A percentile compares a stretch with the other conserved stretches of the same genome.
Conservation (phyloP, 2,329 filamentous ascomycete species). For the Cercospora canescens region DNA sequence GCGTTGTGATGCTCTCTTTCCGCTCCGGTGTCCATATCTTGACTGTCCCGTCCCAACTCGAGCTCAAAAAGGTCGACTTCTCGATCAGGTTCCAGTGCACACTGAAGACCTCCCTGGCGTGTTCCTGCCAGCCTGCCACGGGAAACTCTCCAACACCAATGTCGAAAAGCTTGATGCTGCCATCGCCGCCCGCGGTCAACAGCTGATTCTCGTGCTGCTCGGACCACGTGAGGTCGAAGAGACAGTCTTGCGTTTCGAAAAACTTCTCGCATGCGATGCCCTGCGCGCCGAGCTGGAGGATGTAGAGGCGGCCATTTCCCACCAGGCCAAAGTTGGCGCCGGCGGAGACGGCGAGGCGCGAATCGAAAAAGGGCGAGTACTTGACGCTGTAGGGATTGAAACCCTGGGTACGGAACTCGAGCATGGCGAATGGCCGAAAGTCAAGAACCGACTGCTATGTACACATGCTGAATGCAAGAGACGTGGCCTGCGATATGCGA, state of each 20-base stretch:
- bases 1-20: constrained; percentile 69
- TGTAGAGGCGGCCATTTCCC: constrained; percentile 87
- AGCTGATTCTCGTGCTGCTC: constrained; percentile 96
- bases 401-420: constrained; percentile 90
- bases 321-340: constrained; percentile 97
- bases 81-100: constrained; percentile 89
- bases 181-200: constrained; percentile 85
- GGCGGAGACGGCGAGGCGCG: constrained; percentile 82
- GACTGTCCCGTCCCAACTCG: constrained; percentile 93
- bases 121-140: constrained; percentile 88
- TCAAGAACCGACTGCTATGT: neutral
- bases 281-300: constrained; percentile 76
- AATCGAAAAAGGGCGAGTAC: constrained; percentile 98
- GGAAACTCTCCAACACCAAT: constrained; percentile 78
- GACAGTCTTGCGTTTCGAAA: constrained; percentile 95
- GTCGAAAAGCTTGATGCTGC: constrained; percentile 93
- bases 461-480: constrained; percentile 1
- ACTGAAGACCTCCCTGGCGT: constrained; percentile 88
- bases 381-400: constrained; percentile 97
- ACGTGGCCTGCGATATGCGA: neutral
- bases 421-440: constrained; percentile 31
- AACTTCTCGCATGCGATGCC: constrained; percentile 84
- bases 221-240: constrained; percentile 94
- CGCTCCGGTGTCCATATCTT: constrained; percentile 88
- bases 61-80: constrained; percentile 88